Conservation (phyloP, 805 yeast species). For the Jamesozyma rosinii region DNA sequence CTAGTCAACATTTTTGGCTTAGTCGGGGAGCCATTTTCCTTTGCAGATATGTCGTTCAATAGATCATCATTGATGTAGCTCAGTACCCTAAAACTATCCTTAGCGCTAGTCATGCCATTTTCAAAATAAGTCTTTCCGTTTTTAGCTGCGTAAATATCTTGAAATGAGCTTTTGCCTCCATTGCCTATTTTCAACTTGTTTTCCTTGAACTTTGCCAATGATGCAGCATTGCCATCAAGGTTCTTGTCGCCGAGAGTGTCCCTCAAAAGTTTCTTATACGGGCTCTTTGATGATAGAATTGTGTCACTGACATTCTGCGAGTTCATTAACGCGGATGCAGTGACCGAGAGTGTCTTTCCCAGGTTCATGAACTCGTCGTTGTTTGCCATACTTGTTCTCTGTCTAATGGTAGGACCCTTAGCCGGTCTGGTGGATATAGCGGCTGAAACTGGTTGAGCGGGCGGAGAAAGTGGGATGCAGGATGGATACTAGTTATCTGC, state of each 20-base stretch:
- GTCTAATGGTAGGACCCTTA: background rate
- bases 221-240: slow-evolving; percentile 5
- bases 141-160: slow-evolving; percentile 26
- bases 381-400: slow-evolving; percentile 4
- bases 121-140: slow-evolving; percentile 34
- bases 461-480: no score
- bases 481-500: no score
- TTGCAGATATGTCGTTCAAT: slow-evolving; percentile 43
- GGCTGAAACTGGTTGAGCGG: no score
- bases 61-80: slow-evolving; percentile 54
- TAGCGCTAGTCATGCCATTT: slow-evolving; percentile 30
- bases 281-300: slow-evolving; percentile 26
- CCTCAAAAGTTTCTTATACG: slow-evolving; percentile 24
- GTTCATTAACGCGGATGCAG: slow-evolving; percentile 47
- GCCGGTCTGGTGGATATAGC: no score
- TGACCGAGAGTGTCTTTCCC: slow-evolving; percentile 44
- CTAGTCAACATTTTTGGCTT: background rate
- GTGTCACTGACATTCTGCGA: slow-evolving; percentile 32
- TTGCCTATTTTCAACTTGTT: background rate
- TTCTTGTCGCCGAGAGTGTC: slow-evolving; percentile 21
- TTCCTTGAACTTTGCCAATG: slow-evolving; percentile 9
- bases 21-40: background rate
- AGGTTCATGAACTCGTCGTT: slow-evolving; percentile 26
- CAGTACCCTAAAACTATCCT: slow-evolving; percentile 40
- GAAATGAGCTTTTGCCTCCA: slow-evolving; percentile 10